Percentiles rank a stretch among this genome's conserved stretches.
phyloP scores from a whole-genome alignment of 768 basidiomycete genomes.

The Mycena vulgaris region DNA sequence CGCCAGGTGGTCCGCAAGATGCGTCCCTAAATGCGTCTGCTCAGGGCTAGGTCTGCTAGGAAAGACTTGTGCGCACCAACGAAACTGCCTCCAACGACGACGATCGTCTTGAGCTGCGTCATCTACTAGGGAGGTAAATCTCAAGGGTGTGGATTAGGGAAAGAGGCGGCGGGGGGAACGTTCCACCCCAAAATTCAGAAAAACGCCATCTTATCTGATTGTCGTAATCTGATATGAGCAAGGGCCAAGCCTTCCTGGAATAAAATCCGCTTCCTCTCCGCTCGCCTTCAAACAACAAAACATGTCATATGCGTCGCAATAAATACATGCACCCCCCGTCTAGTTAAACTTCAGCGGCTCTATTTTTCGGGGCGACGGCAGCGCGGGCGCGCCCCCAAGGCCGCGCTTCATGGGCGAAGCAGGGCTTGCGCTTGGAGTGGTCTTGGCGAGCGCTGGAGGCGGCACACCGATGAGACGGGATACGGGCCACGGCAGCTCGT shows the following conservation, averaged over 20 bases:
- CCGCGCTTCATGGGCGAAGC: constrained; percentile 34
- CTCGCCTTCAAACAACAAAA: not conserved
- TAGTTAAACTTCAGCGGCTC: constrained; percentile 33
- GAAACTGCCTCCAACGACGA: constrained; percentile 53
- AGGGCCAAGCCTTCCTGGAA: not conserved
- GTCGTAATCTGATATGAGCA: too few species aligned
- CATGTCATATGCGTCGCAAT: not conserved
- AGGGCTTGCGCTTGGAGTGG: constrained; percentile 19
- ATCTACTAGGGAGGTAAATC: not conserved
- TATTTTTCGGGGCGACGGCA: constrained; percentile 31
- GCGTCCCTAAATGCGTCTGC: not conserved
- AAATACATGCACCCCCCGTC: constrained; percentile 1
- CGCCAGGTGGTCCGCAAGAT: constrained; percentile 42
- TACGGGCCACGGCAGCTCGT: constrained; percentile 87
- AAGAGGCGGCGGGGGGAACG: too few species aligned
- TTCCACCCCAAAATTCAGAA: too few species aligned
- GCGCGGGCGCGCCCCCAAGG: constrained; percentile 21
- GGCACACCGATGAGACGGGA: constrained; percentile 86
- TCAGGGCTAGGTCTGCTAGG: not conserved
- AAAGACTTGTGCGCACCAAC: constrained; percentile 45
- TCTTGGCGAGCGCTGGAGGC: constrained; percentile 73
- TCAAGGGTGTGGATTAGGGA: too few species aligned
- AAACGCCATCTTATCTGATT: too few species aligned
- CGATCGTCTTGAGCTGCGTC: constrained; percentile 41
- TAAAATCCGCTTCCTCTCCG: not conserved